Conservation (phyloP, 768 basidiomycete genomes). For the Collybia sp. region DNA sequence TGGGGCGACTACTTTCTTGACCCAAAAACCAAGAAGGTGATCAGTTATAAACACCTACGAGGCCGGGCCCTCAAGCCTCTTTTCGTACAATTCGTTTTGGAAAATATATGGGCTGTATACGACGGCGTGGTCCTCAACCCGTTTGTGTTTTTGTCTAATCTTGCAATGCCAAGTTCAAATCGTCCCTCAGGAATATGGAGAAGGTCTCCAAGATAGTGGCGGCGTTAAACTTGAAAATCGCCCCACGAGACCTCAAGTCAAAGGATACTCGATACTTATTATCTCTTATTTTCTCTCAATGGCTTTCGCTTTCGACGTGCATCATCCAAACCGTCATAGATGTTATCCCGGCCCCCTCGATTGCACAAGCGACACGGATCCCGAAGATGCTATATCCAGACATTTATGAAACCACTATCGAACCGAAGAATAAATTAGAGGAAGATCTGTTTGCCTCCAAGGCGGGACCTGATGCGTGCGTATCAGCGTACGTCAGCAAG, state of each 20-base stretch:
- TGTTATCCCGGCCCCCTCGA: conserved; percentile 82
- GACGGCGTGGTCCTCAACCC: conserved; percentile 85
- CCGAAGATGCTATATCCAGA: conserved; percentile 92
- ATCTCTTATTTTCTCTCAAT: conserved; percentile 86
- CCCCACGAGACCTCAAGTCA: conserved; percentile 84
- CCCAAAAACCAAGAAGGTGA: conserved; percentile 90
- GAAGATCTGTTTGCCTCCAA: conserved; percentile 74
- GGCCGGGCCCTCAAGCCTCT: conserved; percentile 88
- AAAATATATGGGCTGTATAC: conserved; percentile 97
- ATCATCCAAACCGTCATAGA: conserved; percentile 92
- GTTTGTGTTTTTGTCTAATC: conserved; percentile 45
- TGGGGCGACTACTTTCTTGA: conserved; percentile 99
- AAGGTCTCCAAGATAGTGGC: conserved; percentile 86
- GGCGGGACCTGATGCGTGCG: conserved; percentile 46
- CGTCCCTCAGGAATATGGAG: conserved; percentile 67
- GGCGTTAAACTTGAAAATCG: conserved; percentile 76
- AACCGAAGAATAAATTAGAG: conserved; percentile 80
- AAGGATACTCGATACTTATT: conserved; percentile 87
- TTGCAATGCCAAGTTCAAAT: conserved; percentile 10
- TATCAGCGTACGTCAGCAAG: conserved; percentile 92
- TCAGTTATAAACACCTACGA: conserved; percentile 85
- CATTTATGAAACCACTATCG: conserved; percentile 48
- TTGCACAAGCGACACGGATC: conserved; percentile 78
- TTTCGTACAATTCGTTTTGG: conserved; percentile 95
- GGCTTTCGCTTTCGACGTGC: conserved; percentile 91